A percentile compares a stretch with the other conserved stretches of the same genome.
These are phyloP conservation scores for Albatrellus ellisii DNA, from an alignment of 768 basidiomycete species.

Conservation along the genomic window DNA sequence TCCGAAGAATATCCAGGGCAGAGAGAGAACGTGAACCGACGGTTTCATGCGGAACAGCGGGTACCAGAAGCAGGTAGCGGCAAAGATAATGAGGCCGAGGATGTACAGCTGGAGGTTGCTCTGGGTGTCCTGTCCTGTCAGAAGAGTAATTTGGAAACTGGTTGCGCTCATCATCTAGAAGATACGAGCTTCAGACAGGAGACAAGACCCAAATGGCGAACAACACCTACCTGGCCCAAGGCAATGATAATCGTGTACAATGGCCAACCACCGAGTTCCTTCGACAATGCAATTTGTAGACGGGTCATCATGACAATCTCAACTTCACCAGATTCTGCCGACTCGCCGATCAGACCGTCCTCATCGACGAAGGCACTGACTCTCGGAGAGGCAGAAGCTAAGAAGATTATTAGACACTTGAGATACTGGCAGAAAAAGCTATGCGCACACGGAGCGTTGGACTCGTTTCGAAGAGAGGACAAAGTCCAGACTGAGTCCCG, in stretches of 20 bases:
- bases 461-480: too few relatives aligned
- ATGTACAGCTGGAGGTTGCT: conserved; percentile 76
- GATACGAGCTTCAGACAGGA: background rate
- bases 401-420: conserved; percentile 20
- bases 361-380: too few relatives aligned
- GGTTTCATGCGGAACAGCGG: conserved; percentile 79
- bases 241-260: conserved; percentile 85
- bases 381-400: too few relatives aligned
- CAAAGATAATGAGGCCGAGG: conserved; percentile 80
- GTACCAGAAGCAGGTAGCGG: conserved; percentile 81
- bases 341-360: conserved; percentile 14
- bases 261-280: conserved; percentile 78
- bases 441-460: too few relatives aligned
- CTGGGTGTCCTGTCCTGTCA: conserved; percentile 79
- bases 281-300: conserved; percentile 72
- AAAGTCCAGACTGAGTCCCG: conserved; percentile 75
- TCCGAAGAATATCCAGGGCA: conserved; percentile 88
- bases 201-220: conserved; percentile 1
- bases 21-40: conserved; percentile 73
- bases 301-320: conserved; percentile 73
- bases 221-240: conserved; percentile 49
- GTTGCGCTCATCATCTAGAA: conserved; percentile 72
- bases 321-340: conserved; percentile 28
- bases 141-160: conserved; percentile 91
- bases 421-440: conserved; percentile 65